Percentiles rank a stretch among this genome's conserved stretches.
These are phyloP conservation scores for Adansonia digitata DNA, from an alignment of 345 rosid species.

Conservation along the genomic window DNA sequence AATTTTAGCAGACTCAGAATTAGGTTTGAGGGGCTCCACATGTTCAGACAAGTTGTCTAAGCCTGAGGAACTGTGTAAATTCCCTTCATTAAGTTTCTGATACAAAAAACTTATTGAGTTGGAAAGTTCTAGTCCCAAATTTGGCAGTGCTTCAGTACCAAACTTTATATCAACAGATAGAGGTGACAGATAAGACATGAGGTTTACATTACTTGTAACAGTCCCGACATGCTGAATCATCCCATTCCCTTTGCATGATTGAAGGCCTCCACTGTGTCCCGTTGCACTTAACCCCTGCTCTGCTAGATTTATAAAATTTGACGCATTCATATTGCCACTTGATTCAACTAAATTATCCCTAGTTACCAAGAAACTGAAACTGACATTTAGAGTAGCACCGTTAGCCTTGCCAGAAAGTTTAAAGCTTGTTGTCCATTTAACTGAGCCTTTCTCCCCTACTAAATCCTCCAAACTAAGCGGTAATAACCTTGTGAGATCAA, in stretches of 20 bases:
- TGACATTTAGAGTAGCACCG: constrained; percentile 62
- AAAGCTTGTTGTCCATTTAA: constrained; percentile 72
- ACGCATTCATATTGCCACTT: constrained; percentile 24
- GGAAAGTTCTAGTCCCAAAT: constrained; percentile 52
- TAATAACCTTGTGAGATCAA: constrained; percentile 73
- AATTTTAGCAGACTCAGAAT: constrained; percentile 19
- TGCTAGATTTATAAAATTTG: constrained; percentile 27
- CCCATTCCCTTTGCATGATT: constrained; percentile 14
- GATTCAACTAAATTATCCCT: constrained; percentile 26
- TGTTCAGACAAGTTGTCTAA: constrained; percentile 16
- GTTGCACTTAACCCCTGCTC: constrained; percentile 15
- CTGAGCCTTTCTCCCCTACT: constrained; percentile 47
- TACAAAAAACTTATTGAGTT: constrained; percentile 53
- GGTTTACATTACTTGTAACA: constrained; percentile 37
- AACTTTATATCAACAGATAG: constrained; percentile 39
- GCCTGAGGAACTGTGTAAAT: constrained; percentile 26
- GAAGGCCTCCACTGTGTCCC: constrained; percentile 13
- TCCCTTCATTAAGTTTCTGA: constrained; percentile 55
- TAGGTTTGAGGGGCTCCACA: constrained; percentile 25
- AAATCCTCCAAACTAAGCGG: constrained; percentile 71
- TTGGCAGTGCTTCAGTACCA: constrained; percentile 32
- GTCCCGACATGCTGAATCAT: constrained; percentile 46
- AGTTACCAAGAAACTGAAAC: constrained; percentile 53
- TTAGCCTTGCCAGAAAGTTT: constrained; percentile 57
- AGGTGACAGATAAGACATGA: constrained; percentile 20